A percentile compares a stretch with the other conserved stretches of the same genome.
phyloP scores from a whole-genome alignment of 805 yeast genomes.

The Lachancea lanzarotensis region DNA sequence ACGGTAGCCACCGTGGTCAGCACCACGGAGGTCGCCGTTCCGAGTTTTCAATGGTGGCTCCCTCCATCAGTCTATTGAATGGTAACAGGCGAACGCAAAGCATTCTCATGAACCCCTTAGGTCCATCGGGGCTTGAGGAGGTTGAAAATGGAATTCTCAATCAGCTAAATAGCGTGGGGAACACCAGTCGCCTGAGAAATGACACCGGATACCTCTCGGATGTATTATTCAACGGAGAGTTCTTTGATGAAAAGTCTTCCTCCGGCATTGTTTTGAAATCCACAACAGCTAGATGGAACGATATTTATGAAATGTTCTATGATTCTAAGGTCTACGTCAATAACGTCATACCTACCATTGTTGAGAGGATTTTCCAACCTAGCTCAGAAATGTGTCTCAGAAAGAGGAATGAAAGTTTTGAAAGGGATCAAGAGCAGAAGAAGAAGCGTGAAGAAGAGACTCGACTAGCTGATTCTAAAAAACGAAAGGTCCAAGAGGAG shows the following conservation, averaged over 20 bases:
- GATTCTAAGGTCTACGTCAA: constrained; percentile 34
- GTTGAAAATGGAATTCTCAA: constrained; percentile 27
- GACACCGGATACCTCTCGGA: constrained; percentile 27
- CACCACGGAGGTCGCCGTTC: constrained; percentile 20
- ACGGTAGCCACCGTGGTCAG: constrained; percentile 9
- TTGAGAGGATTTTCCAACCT: constrained; percentile 43
- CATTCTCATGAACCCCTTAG: constrained; percentile 28
- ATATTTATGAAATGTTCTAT: constrained; percentile 46
- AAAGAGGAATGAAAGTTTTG: constrained; percentile 18
- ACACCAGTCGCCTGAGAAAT: constrained; percentile 22
- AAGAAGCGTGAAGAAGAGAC: constrained; percentile 28
- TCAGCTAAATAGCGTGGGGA: constrained; percentile 21
- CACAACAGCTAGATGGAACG: constrained; percentile 65
- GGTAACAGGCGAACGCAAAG: constrained; percentile 26
- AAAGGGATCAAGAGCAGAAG: constrained; percentile 29
- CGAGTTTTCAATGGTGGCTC: constrained; percentile 20
- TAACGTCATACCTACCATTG: constrained; percentile 37
- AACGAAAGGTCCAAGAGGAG: constrained; percentile 9
- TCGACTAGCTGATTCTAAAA: constrained; percentile 29
- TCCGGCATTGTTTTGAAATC: constrained; percentile 35
- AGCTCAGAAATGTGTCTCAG: constrained; percentile 38
- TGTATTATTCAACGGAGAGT: constrained; percentile 27
- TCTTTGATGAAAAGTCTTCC: constrained; percentile 27
- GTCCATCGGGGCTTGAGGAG: constrained; percentile 32
- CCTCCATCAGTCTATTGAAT: constrained; percentile 26